Evolutionary conservation across 495 filamentous ascomycete species (phyloP), one percentile per base, ranked within the genome.

Genomic region (Lepidopterella palustris): DNA sequence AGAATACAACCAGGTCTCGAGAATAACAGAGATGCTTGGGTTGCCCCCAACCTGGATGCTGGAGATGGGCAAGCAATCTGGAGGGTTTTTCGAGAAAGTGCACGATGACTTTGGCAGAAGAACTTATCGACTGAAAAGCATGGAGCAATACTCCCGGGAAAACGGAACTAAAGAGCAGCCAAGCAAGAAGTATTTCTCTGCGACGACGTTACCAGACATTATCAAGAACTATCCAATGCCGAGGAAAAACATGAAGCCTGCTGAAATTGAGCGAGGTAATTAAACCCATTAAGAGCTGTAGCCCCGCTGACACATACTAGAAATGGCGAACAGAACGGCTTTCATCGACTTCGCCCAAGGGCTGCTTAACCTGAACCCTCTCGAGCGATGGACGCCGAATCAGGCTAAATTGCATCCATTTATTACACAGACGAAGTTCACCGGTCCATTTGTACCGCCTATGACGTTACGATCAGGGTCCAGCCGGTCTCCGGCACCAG

Each of bases 291-390:
- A 9, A 5, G 6, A 13, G n/a, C 15, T 3, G 4, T 51, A 2
- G 21, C 26, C 3, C 26, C 79, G 57, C 35, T 45, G 39, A 40
- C 21, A 24, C 68, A 32, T 42, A 24, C 11, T 48, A 99, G 95
- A 99, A 83, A 90, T 99, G 82, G 93, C 92, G 67, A 99, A 97
- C 68, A 87, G 95, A 52, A 82, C 92, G 55, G 89, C 95, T n/a
- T 99, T 99, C 68, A 99, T 97, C 66, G 95, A 99, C 71, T 99
- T 99, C 61, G 93, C 97, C n/a, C 86, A 92, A 63, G 95, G 95
- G 9, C 72, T 99, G 29, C 74, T 99, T 53, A 92, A 88, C 32
- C 96, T 97, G 73, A 97, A 96, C 69, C 95, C 95, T 1, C 80
- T 99, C 25, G 95, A 99, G 70, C 79, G 95, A 60, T 99, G 95